Evolutionary conservation across 768 basidiomycete species (phyloP).

Genomic region (Mycena alexandri): DNA sequence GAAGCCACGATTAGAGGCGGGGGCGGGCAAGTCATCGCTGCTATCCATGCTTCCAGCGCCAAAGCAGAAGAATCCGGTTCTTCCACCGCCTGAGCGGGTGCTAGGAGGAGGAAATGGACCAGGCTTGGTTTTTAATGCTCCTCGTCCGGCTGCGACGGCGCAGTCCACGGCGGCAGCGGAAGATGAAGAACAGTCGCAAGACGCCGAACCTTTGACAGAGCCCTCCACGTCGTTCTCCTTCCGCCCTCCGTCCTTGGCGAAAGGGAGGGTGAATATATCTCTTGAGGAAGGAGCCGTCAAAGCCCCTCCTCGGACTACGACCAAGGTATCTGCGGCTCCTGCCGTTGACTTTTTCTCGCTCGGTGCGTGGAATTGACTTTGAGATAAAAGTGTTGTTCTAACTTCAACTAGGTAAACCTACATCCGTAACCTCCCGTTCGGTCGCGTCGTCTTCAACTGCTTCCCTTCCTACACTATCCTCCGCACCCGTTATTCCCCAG

Average conservation of each 20-base stretch:
- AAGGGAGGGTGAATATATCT: conserved; percentile 71
- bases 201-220: conserved; percentile 27
- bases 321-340: conserved; percentile 45
- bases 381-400: neutral
- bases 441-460: conserved; percentile 40
- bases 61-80: conserved; percentile 65
- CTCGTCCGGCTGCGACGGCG: conserved; percentile 35
- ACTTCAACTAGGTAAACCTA: conserved; percentile 22
- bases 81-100: conserved; percentile 61
- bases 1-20: conserved; percentile 63
- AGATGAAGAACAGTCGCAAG: conserved; percentile 38
- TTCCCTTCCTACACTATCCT: conserved; percentile 58
- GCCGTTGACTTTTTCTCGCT: conserved; percentile 78
- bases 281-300: conserved; percentile 55
- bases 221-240: conserved; percentile 59
- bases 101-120: conserved; percentile 75
- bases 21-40: conserved; percentile 74
- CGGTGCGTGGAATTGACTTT: conserved; percentile 50
- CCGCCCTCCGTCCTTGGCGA: conserved; percentile 69
- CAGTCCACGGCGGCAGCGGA: conserved; percentile 42
- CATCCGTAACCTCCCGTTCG: conserved; percentile 44
- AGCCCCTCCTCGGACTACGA: conserved; percentile 29
- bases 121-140: conserved; percentile 69
- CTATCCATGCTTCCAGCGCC: conserved; percentile 83
- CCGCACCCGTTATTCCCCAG: conserved; percentile 77